These are phyloP conservation scores for Zopfia rhizophila DNA, from an alignment of 2,329 filamentous ascomycete genomes.

Conservation along the genomic window DNA sequence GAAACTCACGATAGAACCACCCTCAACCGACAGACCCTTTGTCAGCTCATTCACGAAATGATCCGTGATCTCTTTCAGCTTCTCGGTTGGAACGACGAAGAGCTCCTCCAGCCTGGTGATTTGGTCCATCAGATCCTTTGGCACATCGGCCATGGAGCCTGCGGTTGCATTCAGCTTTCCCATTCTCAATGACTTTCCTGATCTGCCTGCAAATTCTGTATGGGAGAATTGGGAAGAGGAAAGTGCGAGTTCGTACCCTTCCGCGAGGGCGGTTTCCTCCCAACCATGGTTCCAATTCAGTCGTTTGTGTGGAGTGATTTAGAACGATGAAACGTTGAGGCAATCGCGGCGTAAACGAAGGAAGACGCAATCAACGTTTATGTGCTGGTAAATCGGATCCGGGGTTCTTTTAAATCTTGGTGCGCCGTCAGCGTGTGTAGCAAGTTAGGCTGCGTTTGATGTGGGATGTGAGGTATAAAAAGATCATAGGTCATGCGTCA, in stretches of 20 bases:
- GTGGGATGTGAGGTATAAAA: slow-evolving; percentile 17
- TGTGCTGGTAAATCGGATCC: slow-evolving; percentile 1
- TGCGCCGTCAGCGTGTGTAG: slow-evolving; percentile 9
- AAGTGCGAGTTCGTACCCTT: slow-evolving; percentile 72
- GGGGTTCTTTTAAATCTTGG: slow-evolving; percentile 4
- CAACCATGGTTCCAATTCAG: slow-evolving; percentile 66
- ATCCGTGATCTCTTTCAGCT: slow-evolving; percentile 88
- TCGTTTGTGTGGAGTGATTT: slow-evolving; percentile 1
- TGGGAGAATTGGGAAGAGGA: slow-evolving; percentile 11
- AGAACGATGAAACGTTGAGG: neutral
- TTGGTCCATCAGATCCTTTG: slow-evolving; percentile 82
- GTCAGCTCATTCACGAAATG: slow-evolving; percentile 90
- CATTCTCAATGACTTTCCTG: slow-evolving; percentile 13
- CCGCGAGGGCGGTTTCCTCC: slow-evolving; percentile 72
- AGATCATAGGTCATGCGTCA: slow-evolving; percentile 12
- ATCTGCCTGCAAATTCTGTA: no score
- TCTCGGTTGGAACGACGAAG: slow-evolving; percentile 80
- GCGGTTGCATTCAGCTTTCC: slow-evolving; percentile 31
- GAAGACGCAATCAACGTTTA: neutral
- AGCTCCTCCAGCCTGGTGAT: slow-evolving; percentile 85
- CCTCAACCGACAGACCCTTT: slow-evolving; percentile 86
- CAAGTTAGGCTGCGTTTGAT: neutral
- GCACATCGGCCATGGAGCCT: slow-evolving; percentile 93
- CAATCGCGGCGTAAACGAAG: neutral
- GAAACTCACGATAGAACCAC: slow-evolving; percentile 85